These are phyloP conservation scores for Gomphus sp. DNA, from an alignment of 1,284 basidiomycete species.

Conservation along the genomic window DNA sequence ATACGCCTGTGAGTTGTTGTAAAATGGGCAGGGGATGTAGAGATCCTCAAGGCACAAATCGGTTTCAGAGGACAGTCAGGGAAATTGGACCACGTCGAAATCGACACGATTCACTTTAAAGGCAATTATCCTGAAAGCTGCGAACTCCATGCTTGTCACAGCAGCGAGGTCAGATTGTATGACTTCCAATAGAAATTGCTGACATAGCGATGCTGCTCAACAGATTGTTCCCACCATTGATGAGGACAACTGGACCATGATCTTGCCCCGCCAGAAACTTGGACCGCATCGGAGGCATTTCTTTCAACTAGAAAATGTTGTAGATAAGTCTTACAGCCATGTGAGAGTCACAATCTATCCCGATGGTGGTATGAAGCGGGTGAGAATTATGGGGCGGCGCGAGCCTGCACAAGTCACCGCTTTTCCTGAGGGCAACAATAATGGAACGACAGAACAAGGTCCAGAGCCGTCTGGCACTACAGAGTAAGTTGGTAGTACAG, in stretches of 20 bases:
- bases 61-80: constrained; percentile 46
- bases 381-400: constrained; percentile 73
- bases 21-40: background rate
- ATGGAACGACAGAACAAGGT: background rate
- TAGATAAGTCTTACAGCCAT: constrained; percentile 64
- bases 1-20: constrained; percentile 64
- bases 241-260: constrained; percentile 56
- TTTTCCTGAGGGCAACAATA: constrained; percentile 8
- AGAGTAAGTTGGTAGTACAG: background rate
- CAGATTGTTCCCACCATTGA: constrained; percentile 22
- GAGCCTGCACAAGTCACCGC: constrained; percentile 15
- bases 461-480: background rate
- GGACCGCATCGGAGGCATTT: constrained; percentile 89
- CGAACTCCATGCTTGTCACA: constrained; percentile 64
- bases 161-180: constrained; percentile 32
- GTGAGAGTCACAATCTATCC: constrained; percentile 87
- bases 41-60: background rate
- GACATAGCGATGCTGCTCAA: background rate
- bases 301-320: constrained; percentile 68
- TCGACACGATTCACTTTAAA: constrained; percentile 94
- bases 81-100: constrained; percentile 68
- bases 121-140: constrained; percentile 94
- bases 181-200: background rate
- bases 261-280: constrained; percentile 73
- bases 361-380: constrained; percentile 91